Percentiles rank a stretch among this genome's conserved stretches.
Evolutionary conservation across 2,329 filamentous ascomycete genomes (phyloP).

Genomic region (Ophiocordyceps robertsii): DNA sequence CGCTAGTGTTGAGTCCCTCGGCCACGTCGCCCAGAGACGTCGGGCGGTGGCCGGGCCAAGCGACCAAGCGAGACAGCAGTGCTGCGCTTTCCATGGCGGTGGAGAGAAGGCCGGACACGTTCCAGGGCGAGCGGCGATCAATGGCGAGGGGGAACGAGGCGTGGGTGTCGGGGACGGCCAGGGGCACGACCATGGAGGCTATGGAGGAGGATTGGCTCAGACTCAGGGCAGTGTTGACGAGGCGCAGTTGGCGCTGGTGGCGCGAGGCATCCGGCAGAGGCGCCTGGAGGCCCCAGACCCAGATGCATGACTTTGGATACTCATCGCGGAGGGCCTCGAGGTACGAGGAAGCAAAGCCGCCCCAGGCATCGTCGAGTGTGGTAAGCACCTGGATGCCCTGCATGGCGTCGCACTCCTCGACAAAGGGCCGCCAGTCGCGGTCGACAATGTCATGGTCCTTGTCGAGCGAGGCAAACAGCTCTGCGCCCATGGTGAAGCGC

Average conservation of each 20-base stretch:
- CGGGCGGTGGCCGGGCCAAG: slow-evolving; percentile 21
- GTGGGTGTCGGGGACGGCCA: slow-evolving; percentile 46
- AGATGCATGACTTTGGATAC: slow-evolving; percentile 75
- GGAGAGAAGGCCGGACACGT: slow-evolving; percentile 62
- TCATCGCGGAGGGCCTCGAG: slow-evolving; percentile 75
- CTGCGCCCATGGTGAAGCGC: slow-evolving; percentile 72
- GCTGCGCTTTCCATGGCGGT: slow-evolving; percentile 68
- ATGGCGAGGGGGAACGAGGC: slow-evolving; percentile 46
- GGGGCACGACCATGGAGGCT: slow-evolving; percentile 65
- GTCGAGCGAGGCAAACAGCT: slow-evolving; percentile 61
- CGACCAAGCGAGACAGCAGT: slow-evolving; percentile 57
- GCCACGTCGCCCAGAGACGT: slow-evolving; percentile 49
- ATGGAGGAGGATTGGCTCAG: slow-evolving; percentile 55
- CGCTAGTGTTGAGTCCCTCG: slow-evolving; percentile 56
- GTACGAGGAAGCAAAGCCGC: slow-evolving; percentile 61
- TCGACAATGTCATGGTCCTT: slow-evolving; percentile 79
- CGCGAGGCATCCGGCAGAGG: slow-evolving; percentile 35
- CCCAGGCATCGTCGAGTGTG: slow-evolving; percentile 67
- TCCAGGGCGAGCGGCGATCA: slow-evolving; percentile 58
- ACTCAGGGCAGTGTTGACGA: slow-evolving; percentile 63
- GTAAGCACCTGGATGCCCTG: slow-evolving; percentile 74
- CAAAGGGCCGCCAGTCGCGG: slow-evolving; percentile 76
- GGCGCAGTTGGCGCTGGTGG: slow-evolving; percentile 39
- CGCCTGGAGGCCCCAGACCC: slow-evolving; percentile 75
- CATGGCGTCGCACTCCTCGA: slow-evolving; percentile 86